Evolutionary conservation across 768 basidiomycete genomes (phyloP).

Genomic region (Amanita exitialis): DNA sequence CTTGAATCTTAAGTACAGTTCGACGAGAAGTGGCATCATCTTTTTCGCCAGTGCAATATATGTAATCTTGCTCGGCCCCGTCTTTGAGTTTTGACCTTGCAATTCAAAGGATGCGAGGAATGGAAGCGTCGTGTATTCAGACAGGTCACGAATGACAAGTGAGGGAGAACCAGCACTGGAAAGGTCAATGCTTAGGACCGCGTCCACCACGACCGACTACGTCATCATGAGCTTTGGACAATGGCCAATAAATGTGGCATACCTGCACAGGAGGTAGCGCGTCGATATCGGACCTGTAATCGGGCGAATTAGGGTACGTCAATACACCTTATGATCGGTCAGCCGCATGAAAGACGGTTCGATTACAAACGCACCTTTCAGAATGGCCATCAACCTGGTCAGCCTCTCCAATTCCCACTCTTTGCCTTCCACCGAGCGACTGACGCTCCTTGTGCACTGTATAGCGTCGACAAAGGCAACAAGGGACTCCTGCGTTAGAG

Average conservation of each 20-base stretch:
- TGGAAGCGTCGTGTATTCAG: constrained; percentile 80
- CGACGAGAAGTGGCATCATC: constrained; percentile 74
- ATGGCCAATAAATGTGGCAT: background rate
- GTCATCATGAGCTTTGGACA: background rate
- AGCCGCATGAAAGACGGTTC: background rate
- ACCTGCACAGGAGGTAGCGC: constrained; percentile 73
- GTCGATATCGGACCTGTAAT: constrained; percentile 87
- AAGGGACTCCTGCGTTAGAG: constrained; percentile 81
- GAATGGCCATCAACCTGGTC: constrained; percentile 59
- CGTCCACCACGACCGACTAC: constrained; percentile 65
- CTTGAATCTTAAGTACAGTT: constrained; percentile 66
- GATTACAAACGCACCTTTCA: constrained; percentile 45
- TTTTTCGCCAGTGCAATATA: constrained; percentile 89
- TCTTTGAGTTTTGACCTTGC: constrained; percentile 28
- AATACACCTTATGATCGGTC: constrained; percentile 41
- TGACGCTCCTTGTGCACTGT: constrained; percentile 43
- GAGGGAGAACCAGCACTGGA: constrained; percentile 53
- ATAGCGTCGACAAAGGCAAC: constrained; percentile 73
- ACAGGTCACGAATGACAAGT: constrained; percentile 71
- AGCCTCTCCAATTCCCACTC: constrained; percentile 65
- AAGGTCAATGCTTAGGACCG: constrained; percentile 59
- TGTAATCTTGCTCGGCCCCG: constrained; percentile 54
- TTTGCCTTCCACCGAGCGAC: constrained; percentile 31
- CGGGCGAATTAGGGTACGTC: constrained; percentile 74
- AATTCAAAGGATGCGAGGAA: constrained; percentile 75